Conservation (phyloP, 2,329 filamentous ascomycete species). For the Aureobasidium sp. region DNA sequence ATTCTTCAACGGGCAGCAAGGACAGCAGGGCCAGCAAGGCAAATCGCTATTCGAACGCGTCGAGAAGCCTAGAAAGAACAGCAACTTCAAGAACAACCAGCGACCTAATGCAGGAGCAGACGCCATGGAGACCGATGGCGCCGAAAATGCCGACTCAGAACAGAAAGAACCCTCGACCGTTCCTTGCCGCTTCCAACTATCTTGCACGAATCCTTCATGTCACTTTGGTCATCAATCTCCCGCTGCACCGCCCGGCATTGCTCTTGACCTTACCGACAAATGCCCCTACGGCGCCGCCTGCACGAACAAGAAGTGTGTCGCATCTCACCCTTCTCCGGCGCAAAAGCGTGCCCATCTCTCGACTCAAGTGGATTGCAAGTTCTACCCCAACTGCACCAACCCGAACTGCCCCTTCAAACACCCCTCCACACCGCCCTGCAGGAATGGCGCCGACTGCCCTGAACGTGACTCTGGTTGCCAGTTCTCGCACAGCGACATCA, state of each 20-base stretch:
- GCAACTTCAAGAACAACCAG: slow-evolving; percentile 42
- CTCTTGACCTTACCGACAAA: slow-evolving; percentile 68
- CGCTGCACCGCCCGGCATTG: slow-evolving; percentile 66
- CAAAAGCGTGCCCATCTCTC: slow-evolving; percentile 59
- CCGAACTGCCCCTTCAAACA: slow-evolving; percentile 82
- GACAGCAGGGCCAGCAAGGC: slow-evolving; percentile 19
- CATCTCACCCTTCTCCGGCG: slow-evolving; percentile 84
- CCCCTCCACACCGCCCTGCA: slow-evolving; percentile 75
- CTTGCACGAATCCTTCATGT: slow-evolving; percentile 83
- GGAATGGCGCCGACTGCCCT: slow-evolving; percentile 81
- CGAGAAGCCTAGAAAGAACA: slow-evolving; percentile 46
- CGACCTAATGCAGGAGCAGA: slow-evolving; percentile 14
- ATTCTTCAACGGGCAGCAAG: slow-evolving; percentile 33
- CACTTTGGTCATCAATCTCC: slow-evolving; percentile 92
- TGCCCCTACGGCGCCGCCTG: slow-evolving; percentile 85
- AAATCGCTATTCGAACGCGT: slow-evolving; percentile 70
- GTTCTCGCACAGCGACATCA: slow-evolving; percentile 75
- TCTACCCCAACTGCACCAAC: slow-evolving; percentile 86
- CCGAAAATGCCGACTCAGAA: slow-evolving; percentile 44
- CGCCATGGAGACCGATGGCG: slow-evolving; percentile 22
- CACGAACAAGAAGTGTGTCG: slow-evolving; percentile 92
- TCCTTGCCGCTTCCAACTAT: slow-evolving; percentile 81
- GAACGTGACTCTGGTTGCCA: slow-evolving; percentile 55
- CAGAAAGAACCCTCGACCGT: slow-evolving; percentile 46
- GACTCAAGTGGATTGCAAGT: slow-evolving; percentile 76